Conservation (phyloP, 2,329 filamentous ascomycete genomes). For the Colletotrichum somersetense region DNA sequence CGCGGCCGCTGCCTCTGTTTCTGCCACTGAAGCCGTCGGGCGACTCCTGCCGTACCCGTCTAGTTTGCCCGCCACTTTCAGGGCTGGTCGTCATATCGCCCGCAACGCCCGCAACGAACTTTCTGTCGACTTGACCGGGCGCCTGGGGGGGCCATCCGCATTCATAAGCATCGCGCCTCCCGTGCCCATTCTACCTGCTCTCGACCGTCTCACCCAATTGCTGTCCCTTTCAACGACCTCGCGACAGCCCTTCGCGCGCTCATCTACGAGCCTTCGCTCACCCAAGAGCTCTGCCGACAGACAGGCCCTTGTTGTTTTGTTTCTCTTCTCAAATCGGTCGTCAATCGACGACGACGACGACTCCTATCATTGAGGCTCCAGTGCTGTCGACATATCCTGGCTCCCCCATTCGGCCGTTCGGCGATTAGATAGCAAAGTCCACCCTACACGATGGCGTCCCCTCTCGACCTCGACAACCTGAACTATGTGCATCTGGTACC, state of each 20-base stretch:
- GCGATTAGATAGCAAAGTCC: conserved; percentile 21
- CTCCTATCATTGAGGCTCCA: background rate
- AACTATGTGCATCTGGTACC: conserved; percentile 62
- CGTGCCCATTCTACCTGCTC: background rate
- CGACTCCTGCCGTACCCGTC: conserved; percentile 25
- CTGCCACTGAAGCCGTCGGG: conserved; percentile 32
- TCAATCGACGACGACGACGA: background rate
- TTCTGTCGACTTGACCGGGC: conserved; percentile 14
- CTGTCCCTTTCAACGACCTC: conserved; percentile 23
- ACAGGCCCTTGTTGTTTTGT: conserved; percentile 17
- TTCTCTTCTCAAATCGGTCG: background rate
- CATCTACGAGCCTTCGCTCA: conserved; percentile 30
- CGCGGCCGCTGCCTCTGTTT: conserved; percentile 3
- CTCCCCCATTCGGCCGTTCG: conserved; percentile 26
- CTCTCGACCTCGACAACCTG: conserved; percentile 57
- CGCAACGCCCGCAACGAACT: conserved; percentile 42
- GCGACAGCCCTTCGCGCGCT: conserved; percentile 33
- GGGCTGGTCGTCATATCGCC: conserved; percentile 39
- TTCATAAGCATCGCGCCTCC: conserved; percentile 42
- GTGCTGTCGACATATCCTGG: background rate
- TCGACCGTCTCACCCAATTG: conserved; percentile 20
- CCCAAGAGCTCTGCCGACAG: conserved; percentile 29
- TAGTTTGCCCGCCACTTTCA: conserved; percentile 39
- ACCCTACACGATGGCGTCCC: conserved; percentile 40
- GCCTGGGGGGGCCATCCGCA: conserved; percentile 25